Conservation (phyloP, 2,329 filamentous ascomycete genomes). For the Aspergillus ustus region DNA sequence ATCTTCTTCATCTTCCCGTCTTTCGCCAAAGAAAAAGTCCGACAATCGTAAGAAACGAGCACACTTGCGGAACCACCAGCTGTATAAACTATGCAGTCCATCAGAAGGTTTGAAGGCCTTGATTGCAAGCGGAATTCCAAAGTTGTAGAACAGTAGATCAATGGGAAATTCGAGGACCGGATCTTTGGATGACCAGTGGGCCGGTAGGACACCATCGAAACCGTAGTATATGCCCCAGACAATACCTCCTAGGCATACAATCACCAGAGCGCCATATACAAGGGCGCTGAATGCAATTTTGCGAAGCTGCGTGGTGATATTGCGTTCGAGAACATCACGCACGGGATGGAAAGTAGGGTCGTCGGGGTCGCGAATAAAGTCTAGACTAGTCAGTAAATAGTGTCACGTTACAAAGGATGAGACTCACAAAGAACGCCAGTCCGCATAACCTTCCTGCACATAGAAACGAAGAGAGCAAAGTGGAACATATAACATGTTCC, state of each 20-base stretch:
- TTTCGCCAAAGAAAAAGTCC: constrained; percentile 90
- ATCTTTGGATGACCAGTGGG: constrained; percentile 91
- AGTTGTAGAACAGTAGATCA: constrained; percentile 95
- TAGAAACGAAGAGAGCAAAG: constrained; percentile 96
- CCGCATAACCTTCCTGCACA: constrained; percentile 98
- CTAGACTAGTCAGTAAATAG: constrained; percentile 44
- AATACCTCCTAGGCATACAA: constrained; percentile 90
- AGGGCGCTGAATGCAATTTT: constrained; percentile 97
- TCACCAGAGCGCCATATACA: constrained; percentile 90
- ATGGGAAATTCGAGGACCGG: constrained; percentile 93
- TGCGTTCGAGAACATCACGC: constrained; percentile 92
- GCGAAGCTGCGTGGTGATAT: constrained; percentile 86
- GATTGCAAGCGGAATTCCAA: constrained; percentile 86
- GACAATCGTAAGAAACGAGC: constrained; percentile 80
- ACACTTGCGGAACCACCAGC: constrained; percentile 94
- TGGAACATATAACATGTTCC: constrained; percentile 99
- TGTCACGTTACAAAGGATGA: constrained; percentile 8
- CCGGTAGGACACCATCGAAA: constrained; percentile 76
- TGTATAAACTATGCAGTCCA: constrained; percentile 81
- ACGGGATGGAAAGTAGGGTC: constrained; percentile 98
- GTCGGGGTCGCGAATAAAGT: constrained; percentile 97
- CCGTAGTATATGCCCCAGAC: constrained; percentile 83
- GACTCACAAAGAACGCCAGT: constrained; percentile 85
- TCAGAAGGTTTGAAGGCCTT: constrained; percentile 84
- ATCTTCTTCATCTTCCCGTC: constrained; percentile 80